Evolutionary conservation across 2,329 filamentous ascomycete genomes (phyloP).

Genomic region (Biscogniauxia sp.): DNA sequence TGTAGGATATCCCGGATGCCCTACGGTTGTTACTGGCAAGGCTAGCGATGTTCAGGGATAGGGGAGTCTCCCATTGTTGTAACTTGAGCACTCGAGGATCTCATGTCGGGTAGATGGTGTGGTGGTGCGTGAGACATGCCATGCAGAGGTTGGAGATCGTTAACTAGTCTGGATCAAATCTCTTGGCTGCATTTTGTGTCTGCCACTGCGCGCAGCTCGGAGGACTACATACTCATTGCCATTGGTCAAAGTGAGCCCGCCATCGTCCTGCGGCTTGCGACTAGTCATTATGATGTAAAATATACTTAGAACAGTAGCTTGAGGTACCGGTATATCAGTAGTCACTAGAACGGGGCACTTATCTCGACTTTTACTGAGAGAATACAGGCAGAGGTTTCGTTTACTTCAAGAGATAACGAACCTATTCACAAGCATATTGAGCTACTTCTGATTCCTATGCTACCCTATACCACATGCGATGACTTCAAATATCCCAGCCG

Average conservation of each 20-base stretch:
- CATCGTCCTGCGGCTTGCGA: not conserved
- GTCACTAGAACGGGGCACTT: too few relatives aligned
- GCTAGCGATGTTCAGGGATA: not conserved
- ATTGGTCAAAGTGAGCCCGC: not conserved
- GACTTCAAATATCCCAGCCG: too few relatives aligned
- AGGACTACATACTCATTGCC: not conserved
- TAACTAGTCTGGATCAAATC: not conserved
- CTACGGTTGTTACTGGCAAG: not conserved
- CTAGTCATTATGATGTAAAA: slow-evolving; percentile 1
- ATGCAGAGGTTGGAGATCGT: not conserved
- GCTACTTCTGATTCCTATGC: too few relatives aligned
- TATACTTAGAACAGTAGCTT: not conserved
- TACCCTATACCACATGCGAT: too few relatives aligned
- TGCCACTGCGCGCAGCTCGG: not conserved
- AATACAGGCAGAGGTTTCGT: too few relatives aligned
- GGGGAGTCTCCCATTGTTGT: not conserved
- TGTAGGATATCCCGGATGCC: not conserved
- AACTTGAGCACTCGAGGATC: not conserved
- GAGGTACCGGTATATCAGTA: too few relatives aligned
- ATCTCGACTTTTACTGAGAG: too few relatives aligned
- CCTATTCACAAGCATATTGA: too few relatives aligned
- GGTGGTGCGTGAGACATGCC: not conserved
- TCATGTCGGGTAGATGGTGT: not conserved
- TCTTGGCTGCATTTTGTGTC: not conserved
- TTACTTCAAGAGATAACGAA: too few relatives aligned